Evolutionary conservation across 192 early-diverging fungal species (phyloP).

Genomic region (Coemansia javaensis): DNA sequence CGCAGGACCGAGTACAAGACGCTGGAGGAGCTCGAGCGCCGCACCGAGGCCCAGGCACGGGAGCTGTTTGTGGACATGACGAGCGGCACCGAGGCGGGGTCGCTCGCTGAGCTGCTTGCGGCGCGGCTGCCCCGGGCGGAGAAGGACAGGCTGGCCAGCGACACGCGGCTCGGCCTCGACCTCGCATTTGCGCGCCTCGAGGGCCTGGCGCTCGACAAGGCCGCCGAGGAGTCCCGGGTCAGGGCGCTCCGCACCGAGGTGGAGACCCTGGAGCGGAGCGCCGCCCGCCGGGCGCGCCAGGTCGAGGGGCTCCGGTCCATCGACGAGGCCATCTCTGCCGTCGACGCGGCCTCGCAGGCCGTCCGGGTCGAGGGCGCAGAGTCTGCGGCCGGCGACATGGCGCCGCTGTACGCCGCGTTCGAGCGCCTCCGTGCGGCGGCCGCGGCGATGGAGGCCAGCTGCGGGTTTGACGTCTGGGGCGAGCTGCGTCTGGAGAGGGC

Average conservation of each 20-base stretch:
- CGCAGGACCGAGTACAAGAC: constrained; percentile 25
- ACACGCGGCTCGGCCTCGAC: constrained; percentile 41
- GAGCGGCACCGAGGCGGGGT: constrained; percentile 19
- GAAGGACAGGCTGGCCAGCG: constrained; percentile 20
- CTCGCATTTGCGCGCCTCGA: constrained; percentile 25
- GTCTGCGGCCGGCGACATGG: neutral
- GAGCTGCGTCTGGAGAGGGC: constrained; percentile 36
- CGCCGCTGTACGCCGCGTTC: constrained; percentile 12
- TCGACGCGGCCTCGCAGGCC: neutral
- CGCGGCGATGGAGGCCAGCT: constrained; percentile 1
- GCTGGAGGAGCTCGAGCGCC: constrained; percentile 31
- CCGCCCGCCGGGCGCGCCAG: constrained; percentile 6
- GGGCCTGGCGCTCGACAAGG: constrained; percentile 14
- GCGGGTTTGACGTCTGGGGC: constrained; percentile 30
- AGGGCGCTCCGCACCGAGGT: constrained; percentile 4
- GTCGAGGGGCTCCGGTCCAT: constrained; percentile 16
- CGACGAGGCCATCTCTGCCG: constrained; percentile 9
- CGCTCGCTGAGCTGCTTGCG: constrained; percentile 31
- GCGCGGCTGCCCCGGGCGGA: constrained; percentile 15
- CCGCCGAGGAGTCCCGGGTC: neutral
- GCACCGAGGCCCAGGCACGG: constrained; percentile 20
- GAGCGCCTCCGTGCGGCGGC: constrained; percentile 6
- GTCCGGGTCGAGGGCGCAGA: neutral
- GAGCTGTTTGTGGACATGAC: constrained; percentile 49
- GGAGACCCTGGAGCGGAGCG: constrained; percentile 3